A percentile compares a stretch with the other conserved stretches of the same genome.
Evolutionary conservation across 352 stramenopile species (phyloP).

Genomic region (Globisporangium recalcitrans): DNA sequence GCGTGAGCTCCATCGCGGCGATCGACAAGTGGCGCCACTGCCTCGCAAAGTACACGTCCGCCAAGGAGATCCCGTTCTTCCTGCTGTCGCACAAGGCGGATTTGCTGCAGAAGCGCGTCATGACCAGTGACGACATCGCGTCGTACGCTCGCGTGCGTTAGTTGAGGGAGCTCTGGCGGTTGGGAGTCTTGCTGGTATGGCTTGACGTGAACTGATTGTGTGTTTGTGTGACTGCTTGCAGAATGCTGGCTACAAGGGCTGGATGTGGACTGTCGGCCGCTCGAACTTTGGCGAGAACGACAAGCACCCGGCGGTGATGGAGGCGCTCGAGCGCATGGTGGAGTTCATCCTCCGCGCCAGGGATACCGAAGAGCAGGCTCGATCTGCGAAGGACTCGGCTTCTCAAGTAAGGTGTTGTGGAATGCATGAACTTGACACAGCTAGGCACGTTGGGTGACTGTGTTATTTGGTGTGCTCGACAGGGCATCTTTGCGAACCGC

Average conservation of each 20-base stretch:
- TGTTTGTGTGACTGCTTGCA: constrained; percentile 15
- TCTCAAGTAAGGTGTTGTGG: constrained; percentile 17
- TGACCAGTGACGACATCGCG: constrained; percentile 83
- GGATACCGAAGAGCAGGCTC: constrained; percentile 28
- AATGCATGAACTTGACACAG: not conserved
- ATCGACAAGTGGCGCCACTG: constrained; percentile 81
- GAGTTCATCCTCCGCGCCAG: constrained; percentile 43
- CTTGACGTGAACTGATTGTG: constrained; percentile 1
- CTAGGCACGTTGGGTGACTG: not conserved
- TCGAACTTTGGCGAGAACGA: constrained; percentile 80
- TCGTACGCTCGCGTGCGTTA: constrained; percentile 52
- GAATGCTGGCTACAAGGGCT: constrained; percentile 67
- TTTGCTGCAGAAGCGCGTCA: constrained; percentile 79
- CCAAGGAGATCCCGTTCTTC: constrained; percentile 74
- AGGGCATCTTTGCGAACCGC: constrained; percentile 43
- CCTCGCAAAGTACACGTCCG: constrained; percentile 66
- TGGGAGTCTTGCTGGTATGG: not conserved
- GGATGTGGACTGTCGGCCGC: constrained; percentile 83
- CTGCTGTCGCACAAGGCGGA: constrained; percentile 82
- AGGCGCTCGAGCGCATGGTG: constrained; percentile 76
- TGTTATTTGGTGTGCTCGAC: not conserved
- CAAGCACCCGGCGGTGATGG: constrained; percentile 63
- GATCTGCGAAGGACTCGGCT: constrained; percentile 21
- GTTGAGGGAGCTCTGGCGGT: not conserved
- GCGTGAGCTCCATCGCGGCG: constrained; percentile 80